A percentile compares a stretch with the other conserved stretches of the same genome.
Evolutionary conservation across 1,284 basidiomycete genomes (phyloP).

Genomic region (Ceratobasidium sp.): DNA sequence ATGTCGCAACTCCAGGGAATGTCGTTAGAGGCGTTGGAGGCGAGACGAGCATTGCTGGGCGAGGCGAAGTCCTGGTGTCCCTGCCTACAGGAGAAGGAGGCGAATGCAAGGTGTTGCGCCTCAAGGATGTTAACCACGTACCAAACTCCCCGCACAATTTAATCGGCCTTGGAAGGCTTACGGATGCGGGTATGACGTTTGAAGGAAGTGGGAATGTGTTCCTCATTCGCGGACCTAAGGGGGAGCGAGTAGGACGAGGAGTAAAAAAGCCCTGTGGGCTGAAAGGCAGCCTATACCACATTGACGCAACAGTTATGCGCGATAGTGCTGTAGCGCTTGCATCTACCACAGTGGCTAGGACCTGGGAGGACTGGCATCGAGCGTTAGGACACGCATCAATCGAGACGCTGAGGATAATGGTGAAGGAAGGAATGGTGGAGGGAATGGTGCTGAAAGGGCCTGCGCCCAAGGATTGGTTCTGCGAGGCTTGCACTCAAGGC

Average conservation of each 20-base stretch:
- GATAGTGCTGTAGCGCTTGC: not conserved
- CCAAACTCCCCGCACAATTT: not conserved
- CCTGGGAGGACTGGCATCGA: conserved; percentile 4
- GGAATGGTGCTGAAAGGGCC: conserved; percentile 1
- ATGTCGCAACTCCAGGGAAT: not conserved
- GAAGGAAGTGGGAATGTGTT: too few relatives aligned
- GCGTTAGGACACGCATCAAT: conserved; percentile 19
- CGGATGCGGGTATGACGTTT: not conserved
- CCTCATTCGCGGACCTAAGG: too few relatives aligned
- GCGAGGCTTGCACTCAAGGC: not conserved
- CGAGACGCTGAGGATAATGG: not conserved
- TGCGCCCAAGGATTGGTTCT: not conserved
- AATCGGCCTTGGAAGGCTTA: not conserved
- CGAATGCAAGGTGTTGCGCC: not conserved
- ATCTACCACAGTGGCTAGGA: not conserved
- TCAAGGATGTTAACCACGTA: not conserved
- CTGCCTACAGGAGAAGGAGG: not conserved
- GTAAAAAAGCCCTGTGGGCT: not conserved
- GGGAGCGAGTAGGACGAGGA: too few relatives aligned
- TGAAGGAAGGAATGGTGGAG: conserved; percentile 13
- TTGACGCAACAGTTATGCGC: not conserved
- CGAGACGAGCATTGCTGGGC: not conserved
- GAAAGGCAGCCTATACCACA: not conserved
- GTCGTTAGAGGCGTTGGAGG: not conserved
- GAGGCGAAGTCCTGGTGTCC: not conserved